These are phyloP conservation scores for Lathyrus tuberosus DNA, from an alignment of 306 rosid genomes.

Conservation along the genomic window DNA sequence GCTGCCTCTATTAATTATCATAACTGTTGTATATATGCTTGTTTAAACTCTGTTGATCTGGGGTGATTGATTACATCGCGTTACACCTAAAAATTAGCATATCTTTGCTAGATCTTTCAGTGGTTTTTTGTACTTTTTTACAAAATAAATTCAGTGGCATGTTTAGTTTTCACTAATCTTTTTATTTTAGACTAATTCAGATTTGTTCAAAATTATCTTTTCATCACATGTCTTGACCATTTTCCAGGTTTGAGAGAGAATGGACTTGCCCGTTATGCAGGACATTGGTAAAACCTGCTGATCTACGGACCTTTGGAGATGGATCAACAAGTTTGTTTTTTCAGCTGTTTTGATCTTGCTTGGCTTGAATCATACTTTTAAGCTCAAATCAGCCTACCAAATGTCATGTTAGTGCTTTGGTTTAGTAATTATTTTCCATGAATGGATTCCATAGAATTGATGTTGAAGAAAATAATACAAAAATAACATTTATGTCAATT, in stretches of 20 bases:
- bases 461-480: slow-evolving; percentile 30
- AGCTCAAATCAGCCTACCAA: slow-evolving; percentile 36
- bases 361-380: slow-evolving; percentile 27
- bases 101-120: slow-evolving; percentile 1
- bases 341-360: slow-evolving; percentile 59
- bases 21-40: slow-evolving; percentile 7
- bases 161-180: slow-evolving; percentile 1
- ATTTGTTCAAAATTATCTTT: slow-evolving; percentile 20
- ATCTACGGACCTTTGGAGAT: slow-evolving; percentile 75
- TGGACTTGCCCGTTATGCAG: slow-evolving; percentile 93
- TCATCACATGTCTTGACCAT: slow-evolving; percentile 11
- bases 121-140: slow-evolving; percentile 1
- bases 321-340: slow-evolving; percentile 87
- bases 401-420: slow-evolving; percentile 28
- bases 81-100: background rate
- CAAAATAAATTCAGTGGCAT: slow-evolving; percentile 15
- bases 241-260: slow-evolving; percentile 93
- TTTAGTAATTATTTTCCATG: slow-evolving; percentile 26
- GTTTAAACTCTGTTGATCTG: slow-evolving; percentile 13
- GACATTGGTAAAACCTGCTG: slow-evolving; percentile 74
- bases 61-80: background rate
- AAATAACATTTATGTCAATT: slow-evolving; percentile 24
- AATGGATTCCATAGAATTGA: slow-evolving; percentile 33
- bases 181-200: slow-evolving; percentile 6
- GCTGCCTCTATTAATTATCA: slow-evolving; percentile 8